Percentiles rank a stretch among this genome's conserved stretches.
phyloP scores from a whole-genome alignment of 768 basidiomycete species.

The Russula virescens region DNA sequence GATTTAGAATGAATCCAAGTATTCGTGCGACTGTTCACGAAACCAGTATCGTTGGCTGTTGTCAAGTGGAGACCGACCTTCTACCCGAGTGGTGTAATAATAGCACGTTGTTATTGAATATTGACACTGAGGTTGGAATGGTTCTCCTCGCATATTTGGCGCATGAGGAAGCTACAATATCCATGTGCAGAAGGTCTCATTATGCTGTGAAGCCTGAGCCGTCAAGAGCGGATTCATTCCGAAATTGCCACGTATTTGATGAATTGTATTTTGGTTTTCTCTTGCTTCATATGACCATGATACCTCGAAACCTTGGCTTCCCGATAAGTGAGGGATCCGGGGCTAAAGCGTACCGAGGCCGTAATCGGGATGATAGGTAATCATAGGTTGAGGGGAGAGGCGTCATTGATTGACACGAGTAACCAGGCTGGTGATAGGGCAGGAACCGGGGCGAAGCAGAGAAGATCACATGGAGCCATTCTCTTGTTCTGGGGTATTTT shows the following conservation, averaged over 20 bases:
- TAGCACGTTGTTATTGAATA: background rate
- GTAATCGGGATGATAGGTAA: background rate
- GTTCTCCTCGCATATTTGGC: background rate
- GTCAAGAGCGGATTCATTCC: too few relatives aligned
- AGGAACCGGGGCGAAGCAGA: conserved; percentile 3
- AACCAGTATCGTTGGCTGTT: background rate
- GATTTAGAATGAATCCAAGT: too few relatives aligned
- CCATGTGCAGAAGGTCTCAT: background rate
- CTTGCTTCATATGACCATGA: background rate
- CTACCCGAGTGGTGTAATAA: background rate
- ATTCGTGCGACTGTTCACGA: too few relatives aligned
- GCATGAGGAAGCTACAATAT: background rate
- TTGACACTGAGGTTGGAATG: background rate
- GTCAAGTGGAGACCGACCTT: background rate
- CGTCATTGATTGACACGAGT: background rate
- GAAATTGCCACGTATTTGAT: too few relatives aligned
- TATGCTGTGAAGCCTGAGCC: too few relatives aligned
- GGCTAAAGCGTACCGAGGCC: background rate
- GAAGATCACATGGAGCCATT: background rate
- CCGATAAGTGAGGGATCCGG: background rate
- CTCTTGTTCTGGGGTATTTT: background rate
- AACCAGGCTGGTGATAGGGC: background rate
- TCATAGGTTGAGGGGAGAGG: background rate
- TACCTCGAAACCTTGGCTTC: background rate
- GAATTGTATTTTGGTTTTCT: background rate